A percentile compares a stretch with the other conserved stretches of the same genome.
phyloP scores from a whole-genome alignment of 371 early-diverging fungal species.

The Fennellomyces sp. region DNA sequence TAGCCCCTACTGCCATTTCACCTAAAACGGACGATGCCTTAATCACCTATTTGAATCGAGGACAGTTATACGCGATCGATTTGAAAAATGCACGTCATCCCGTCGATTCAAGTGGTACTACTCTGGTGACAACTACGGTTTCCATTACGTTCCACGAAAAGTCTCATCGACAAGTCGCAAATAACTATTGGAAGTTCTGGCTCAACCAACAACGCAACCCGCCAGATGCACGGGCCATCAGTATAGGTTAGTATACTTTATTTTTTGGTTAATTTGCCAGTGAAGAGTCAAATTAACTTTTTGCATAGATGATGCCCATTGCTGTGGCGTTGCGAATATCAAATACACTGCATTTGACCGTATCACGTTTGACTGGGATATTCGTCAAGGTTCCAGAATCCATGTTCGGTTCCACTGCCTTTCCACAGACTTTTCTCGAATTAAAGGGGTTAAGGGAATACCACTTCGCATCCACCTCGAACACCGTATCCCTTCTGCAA shows the following conservation, averaged over 20 bases:
- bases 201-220: conserved; percentile 70
- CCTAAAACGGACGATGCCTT: conserved; percentile 43
- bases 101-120: conserved; percentile 25
- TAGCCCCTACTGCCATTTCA: conserved; percentile 41
- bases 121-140: conserved; percentile 59
- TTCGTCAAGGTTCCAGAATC: conserved; percentile 68
- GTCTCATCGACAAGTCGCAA: conserved; percentile 68
- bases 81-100: conserved; percentile 36
- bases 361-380: conserved; percentile 78
- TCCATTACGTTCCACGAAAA: conserved; percentile 77
- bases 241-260: conserved; percentile 53
- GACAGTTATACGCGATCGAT: conserved; percentile 58
- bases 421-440: conserved; percentile 82
- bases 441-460: conserved; percentile 87
- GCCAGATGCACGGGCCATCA: conserved; percentile 66
- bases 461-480: conserved; percentile 60
- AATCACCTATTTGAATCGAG: conserved; percentile 69
- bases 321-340: conserved; percentile 50
- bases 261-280: too few relatives aligned
- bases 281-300: not conserved
- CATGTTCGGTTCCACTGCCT: conserved; percentile 78
- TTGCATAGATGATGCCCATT: conserved; percentile 30
- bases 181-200: conserved; percentile 82
- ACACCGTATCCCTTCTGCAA: conserved; percentile 9
- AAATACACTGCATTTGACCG: conserved; percentile 71